A percentile compares a stretch with the other conserved stretches of the same genome.
Evolutionary conservation across 2,329 filamentous ascomycete species (phyloP).

Genomic region (Pseudopyrenochaeta lycopersici): DNA sequence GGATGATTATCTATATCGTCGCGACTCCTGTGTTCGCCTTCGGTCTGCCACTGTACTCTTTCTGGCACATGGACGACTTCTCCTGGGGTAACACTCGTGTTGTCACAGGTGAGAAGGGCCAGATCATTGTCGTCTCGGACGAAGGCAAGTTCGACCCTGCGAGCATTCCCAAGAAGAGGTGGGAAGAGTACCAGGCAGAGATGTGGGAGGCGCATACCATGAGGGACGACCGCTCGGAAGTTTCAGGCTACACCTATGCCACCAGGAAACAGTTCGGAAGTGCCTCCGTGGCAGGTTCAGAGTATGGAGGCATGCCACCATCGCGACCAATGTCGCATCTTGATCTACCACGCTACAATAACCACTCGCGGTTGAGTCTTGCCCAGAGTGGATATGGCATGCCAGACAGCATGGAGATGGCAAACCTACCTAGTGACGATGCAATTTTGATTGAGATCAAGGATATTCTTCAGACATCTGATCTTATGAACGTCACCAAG

Average conservation of each 20-base stretch:
- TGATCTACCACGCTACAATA: constrained; percentile 62
- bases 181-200: constrained; percentile 98
- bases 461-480: constrained; percentile 88
- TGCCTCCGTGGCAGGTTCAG: constrained; percentile 57
- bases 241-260: constrained; percentile 93
- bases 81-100: constrained; percentile 99
- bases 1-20: constrained; percentile 96
- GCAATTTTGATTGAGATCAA: constrained; percentile 91
- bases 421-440: constrained; percentile 86
- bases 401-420: constrained; percentile 68
- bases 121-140: constrained; percentile 91
- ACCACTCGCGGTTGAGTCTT: constrained; percentile 59
- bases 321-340: constrained; percentile 67
- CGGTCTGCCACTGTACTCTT: constrained; percentile 88
- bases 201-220: constrained; percentile 96
- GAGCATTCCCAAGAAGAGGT: constrained; percentile 95
- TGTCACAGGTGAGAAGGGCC: constrained; percentile 90
- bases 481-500: constrained; percentile 98
- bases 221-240: constrained; percentile 80
- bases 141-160: constrained; percentile 97
- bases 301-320: constrained; percentile 69
- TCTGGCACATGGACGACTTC: constrained; percentile 99
- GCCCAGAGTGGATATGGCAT: constrained; percentile 67
- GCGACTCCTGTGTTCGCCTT: constrained; percentile 93
- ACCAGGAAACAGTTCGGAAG: constrained; percentile 74